Evolutionary conservation across 2,329 filamentous ascomycete species (phyloP), one percentile per base, ranked within the genome.

Genomic region (Beauveria scarabaeidicola): DNA sequence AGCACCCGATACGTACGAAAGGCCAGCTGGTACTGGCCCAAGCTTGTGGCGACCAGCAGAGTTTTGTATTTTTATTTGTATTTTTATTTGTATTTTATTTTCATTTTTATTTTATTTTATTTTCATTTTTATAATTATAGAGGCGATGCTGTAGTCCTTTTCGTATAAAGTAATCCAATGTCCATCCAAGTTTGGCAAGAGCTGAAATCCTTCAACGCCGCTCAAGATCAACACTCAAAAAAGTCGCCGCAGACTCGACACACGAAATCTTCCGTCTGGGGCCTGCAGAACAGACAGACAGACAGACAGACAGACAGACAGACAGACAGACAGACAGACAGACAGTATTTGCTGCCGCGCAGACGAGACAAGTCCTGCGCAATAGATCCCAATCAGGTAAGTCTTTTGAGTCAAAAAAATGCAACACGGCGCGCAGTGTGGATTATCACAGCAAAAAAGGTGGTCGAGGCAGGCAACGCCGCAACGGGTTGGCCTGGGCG

Each of bases 331-430:
- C n/a, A n/a, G n/a, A n/a, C n/a, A n/a, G 32, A 58, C 36, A 25
- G 5, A 50, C 43, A 52, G 23, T 6, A 36, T 36, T 27, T n/a
- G 47, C 21, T 38, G 47, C 55, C 23, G 56, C 47, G 52, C 56
- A 58, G 56, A 52, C 56, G 56, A 48, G 40, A n/a, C n/a, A 23
- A 5, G 15, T 52, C 36, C 36, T 52, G 56, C 36, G 38, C 21
- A 36, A 52, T 51, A 51, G 47, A 50, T 13, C 47, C 56, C 17
- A 29, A 52, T 58, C 25, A 44, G 47, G 56, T 58, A 58, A 58
- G 56, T 58, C 47, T 58, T 36, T 58, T 58, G 56, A 58, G 56
- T 58, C 56, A 44, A 52, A 15, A 36, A 23, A 52, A 50, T 58
- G 47, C 47, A 36, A 50, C 55, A n/a, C 47, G n/a, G 48, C 8